These are phyloP conservation scores for Brettanomyces naardenensis DNA, from an alignment of 805 yeast genomes.

Conservation along the genomic window DNA sequence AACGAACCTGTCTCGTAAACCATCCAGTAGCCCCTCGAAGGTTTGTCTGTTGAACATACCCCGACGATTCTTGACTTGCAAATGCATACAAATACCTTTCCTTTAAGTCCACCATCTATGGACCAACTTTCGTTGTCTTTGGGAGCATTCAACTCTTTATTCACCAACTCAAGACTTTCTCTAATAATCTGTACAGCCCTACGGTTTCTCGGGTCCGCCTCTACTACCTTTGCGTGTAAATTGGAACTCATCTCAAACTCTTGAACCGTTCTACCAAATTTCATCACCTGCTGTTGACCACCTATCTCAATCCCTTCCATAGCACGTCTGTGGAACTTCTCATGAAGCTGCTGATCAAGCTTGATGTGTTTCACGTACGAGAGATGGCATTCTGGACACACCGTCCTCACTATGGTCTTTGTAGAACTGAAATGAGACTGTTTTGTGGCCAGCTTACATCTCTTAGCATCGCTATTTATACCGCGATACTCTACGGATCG, in stretches of 20 bases:
- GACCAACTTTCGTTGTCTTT: slow-evolving; percentile 8
- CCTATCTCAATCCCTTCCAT: slow-evolving; percentile 16
- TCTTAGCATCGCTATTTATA: not conserved
- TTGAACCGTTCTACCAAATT: slow-evolving; percentile 2
- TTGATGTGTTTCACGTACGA: slow-evolving; percentile 34
- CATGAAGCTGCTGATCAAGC: slow-evolving; percentile 40
- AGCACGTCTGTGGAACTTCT: slow-evolving; percentile 41
- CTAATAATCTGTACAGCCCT: slow-evolving; percentile 19
- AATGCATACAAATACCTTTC: slow-evolving; percentile 44
- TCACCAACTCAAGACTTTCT: slow-evolving; percentile 44
- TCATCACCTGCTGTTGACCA: slow-evolving; percentile 3
- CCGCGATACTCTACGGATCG: too few species aligned
- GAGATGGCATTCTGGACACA: slow-evolving; percentile 47
- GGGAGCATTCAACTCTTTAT: slow-evolving; percentile 55
- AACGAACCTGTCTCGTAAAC: slow-evolving; percentile 39
- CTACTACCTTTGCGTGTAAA: slow-evolving; percentile 19
- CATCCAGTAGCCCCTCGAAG: slow-evolving; percentile 51
- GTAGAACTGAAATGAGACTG: not conserved
- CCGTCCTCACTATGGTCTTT: not conserved
- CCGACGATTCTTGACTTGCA: slow-evolving; percentile 37
- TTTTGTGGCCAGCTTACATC: too few species aligned
- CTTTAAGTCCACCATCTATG: slow-evolving; percentile 11
- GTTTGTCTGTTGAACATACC: slow-evolving; percentile 43
- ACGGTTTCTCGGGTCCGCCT: slow-evolving; percentile 25
- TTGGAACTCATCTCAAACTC: not conserved